These are phyloP conservation scores for Teratosphaeria destructans DNA, from an alignment of 2,329 filamentous ascomycete genomes.

Conservation along the genomic window DNA sequence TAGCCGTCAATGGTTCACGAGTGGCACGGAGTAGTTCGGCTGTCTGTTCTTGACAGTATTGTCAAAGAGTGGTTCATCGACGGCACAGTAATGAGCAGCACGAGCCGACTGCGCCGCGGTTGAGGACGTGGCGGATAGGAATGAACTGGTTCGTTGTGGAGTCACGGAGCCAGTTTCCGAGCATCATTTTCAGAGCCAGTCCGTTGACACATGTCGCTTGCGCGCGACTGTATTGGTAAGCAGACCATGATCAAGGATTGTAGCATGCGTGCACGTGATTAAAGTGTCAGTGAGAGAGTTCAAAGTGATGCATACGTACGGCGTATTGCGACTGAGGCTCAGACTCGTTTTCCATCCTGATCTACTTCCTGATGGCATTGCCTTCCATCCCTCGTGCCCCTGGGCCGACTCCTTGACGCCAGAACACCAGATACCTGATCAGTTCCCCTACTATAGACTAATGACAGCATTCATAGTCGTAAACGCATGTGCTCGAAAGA, in stretches of 20 bases:
- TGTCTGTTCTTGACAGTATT: not conserved
- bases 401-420: not conserved
- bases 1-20: not conserved
- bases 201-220: not conserved
- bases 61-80: not conserved
- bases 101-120: not conserved
- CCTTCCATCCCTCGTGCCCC: not conserved
- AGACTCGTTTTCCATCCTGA: not conserved
- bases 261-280: not conserved
- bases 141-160: not conserved
- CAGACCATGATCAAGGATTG: not conserved
- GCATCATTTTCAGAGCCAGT: not conserved
- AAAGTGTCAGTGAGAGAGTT: not conserved
- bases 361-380: not conserved
- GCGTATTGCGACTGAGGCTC: not conserved
- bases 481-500: not conserved
- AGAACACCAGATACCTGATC: slow-evolving; percentile 1
- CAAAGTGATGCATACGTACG: not conserved
- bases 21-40: not conserved
- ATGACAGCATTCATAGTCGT: not conserved
- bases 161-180: not conserved
- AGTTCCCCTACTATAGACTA: not conserved
- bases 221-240: not conserved
- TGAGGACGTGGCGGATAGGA: not conserved
- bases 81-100: not conserved